Evolutionary conservation across 148 eudicot species (phyloP).

Genomic region (Rhododendron simsii): DNA sequence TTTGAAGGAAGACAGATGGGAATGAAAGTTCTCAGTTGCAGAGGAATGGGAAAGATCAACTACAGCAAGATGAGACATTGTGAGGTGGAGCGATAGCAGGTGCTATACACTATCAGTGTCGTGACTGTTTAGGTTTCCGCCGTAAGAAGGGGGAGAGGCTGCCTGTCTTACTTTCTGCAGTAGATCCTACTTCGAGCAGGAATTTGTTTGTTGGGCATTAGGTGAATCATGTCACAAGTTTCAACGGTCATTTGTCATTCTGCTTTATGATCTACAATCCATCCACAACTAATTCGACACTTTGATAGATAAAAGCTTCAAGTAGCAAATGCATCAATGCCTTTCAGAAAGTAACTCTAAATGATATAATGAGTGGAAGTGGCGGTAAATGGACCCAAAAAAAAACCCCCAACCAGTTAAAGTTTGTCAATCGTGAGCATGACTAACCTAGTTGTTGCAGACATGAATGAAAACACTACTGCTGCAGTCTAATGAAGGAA

Average conservation of each 20-base stretch:
- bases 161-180: neutral
- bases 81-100: neutral
- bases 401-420: neutral
- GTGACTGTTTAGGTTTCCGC: neutral
- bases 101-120: neutral
- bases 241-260: neutral
- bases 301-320: neutral
- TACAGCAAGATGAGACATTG: neutral
- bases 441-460: neutral
- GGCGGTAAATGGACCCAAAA: neutral
- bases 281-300: neutral
- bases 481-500: neutral
- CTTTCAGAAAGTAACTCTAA: neutral
- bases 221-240: neutral
- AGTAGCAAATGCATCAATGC: neutral
- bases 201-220: neutral
- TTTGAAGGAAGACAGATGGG: neutral
- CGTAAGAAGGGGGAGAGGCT: neutral
- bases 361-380: neutral
- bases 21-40: neutral
- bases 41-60: too few relatives aligned
- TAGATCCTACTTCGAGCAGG: neutral
- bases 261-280: neutral
- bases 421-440: neutral
- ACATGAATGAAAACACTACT: neutral